Evolutionary conservation across 1,284 basidiomycete species (phyloP), one percentile per base, ranked within the genome.

Genomic region (Phlebopus sp.): DNA sequence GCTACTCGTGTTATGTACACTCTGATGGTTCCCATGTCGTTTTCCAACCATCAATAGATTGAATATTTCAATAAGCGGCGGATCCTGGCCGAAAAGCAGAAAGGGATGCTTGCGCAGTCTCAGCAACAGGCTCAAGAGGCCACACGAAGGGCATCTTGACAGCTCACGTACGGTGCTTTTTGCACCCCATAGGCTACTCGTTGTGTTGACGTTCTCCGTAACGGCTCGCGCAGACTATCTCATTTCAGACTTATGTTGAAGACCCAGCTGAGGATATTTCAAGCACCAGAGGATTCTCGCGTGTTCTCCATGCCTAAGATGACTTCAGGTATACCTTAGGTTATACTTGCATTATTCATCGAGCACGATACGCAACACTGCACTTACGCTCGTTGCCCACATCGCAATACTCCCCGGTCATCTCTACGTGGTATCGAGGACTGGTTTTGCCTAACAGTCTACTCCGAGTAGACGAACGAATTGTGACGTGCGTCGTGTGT

Each of bases 51-150:
- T 25, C 31, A 43, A 38, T 53, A 92, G 90, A 82, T 92, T 58
- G 84, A 85, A 29, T 91, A 92, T 62, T 92, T 92, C 59, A 90
- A 92, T 69, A 85, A 87, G 60, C 78, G 88, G 31, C 74, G 89
- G 44, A 77, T 89, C 23, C 77, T 90, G 47, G 84, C 78, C 14
- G 86, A 86, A 52, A 79, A 81, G 47, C 86, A 89, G 65, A 84
- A 83, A 56, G 78, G 80, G 41, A 72, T 82, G 46, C 72, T 87
- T 21, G 76, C 77, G 10, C 79, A 81, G 57, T 76, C 75, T 13
- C 72, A 72, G 48, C 70, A 66, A 18, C 82, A 85, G 58, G 69
- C 74, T 13, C 68, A 73, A 47, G 68, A 72, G 19, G 64, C 73
- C 18, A 73, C 69, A 51, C 66, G 65, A 37, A 39, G 29, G 55